phyloP scores from a whole-genome alignment of 371 early-diverging fungal species.

The Actinomortierella wolfii region DNA sequence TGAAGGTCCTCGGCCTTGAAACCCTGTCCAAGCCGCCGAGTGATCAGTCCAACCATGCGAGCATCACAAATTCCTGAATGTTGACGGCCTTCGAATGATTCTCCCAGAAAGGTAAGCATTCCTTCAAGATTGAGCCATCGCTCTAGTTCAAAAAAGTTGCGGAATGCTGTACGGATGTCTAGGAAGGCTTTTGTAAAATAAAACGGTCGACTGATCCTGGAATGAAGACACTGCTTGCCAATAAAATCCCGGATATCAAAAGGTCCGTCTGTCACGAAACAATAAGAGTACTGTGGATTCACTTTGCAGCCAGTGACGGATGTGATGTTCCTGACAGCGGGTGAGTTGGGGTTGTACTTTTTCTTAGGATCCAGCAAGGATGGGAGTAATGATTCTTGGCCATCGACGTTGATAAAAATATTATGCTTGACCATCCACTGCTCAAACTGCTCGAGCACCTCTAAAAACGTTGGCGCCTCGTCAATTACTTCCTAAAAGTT shows the following conservation, averaged over 20 bases:
- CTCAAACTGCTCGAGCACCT: conserved; percentile 51
- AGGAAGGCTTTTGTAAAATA: conserved; percentile 66
- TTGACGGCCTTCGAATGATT: conserved; percentile 72
- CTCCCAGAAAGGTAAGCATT: conserved; percentile 64
- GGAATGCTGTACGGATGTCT: conserved; percentile 60
- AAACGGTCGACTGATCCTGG: conserved; percentile 51
- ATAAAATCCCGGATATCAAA: conserved; percentile 86
- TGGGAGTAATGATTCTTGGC: conserved; percentile 4
- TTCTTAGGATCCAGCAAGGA: not conserved
- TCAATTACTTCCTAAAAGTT: conserved; percentile 58
- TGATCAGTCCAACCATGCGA: conserved; percentile 66
- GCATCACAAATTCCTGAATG: conserved; percentile 87
- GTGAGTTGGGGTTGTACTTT: not conserved
- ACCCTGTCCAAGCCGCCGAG: conserved; percentile 35
- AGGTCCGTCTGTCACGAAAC: conserved; percentile 69
- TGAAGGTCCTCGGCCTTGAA: conserved; percentile 4
- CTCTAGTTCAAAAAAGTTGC: conserved; percentile 52
- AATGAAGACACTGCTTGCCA: conserved; percentile 62
- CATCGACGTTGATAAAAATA: conserved; percentile 42
- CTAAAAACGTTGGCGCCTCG: conserved; percentile 64
- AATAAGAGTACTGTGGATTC: conserved; percentile 21
- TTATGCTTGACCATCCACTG: conserved; percentile 41
- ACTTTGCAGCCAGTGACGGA: not conserved
- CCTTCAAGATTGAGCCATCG: conserved; percentile 56
- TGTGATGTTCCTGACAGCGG: conserved; percentile 6